Conservation (phyloP, 805 yeast species). For the Zygosaccharomyces siamensis region DNA sequence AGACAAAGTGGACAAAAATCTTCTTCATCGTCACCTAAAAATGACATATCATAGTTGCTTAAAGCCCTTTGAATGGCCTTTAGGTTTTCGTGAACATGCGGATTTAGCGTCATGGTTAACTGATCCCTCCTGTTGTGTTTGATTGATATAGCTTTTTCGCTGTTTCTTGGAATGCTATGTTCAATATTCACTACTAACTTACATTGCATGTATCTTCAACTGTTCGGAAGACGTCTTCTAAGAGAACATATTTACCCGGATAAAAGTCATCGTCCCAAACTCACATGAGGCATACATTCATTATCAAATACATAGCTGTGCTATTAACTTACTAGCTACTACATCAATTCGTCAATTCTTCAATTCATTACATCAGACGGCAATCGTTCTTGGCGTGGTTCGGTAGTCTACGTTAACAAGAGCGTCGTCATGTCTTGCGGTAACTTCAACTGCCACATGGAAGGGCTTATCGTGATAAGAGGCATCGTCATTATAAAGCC, state of each 20-base stretch:
- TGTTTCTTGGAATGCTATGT: too few species aligned
- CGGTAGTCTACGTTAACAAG: constrained; percentile 60
- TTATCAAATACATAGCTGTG: too few species aligned
- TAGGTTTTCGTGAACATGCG: constrained; percentile 29
- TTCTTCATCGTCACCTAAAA: constrained; percentile 36
- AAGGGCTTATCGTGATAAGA: constrained; percentile 60
- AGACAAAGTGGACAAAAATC: constrained; percentile 81
- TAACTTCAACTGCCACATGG: constrained; percentile 58
- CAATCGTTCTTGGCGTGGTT: constrained; percentile 41
- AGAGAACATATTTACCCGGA: not conserved
- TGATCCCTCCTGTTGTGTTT: not conserved
- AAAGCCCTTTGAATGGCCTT: constrained; percentile 32
- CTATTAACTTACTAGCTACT: too few species aligned
- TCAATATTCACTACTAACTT: not conserved
- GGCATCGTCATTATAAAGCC: constrained; percentile 59
- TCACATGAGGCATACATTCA: not conserved
- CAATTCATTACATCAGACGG: not conserved
- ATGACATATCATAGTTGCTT: constrained; percentile 33
- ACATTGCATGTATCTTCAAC: not conserved
- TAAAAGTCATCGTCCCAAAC: not conserved
- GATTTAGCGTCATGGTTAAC: constrained; percentile 22
- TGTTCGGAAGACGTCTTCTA: not conserved
- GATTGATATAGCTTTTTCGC: not conserved
- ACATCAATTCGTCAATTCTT: too few species aligned
- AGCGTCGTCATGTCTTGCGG: constrained; percentile 63